Percentiles rank a stretch among this genome's conserved stretches.
These are phyloP conservation scores for Pilatotrama ljubarskyi DNA, from an alignment of 768 basidiomycete species.

Conservation along the genomic window DNA sequence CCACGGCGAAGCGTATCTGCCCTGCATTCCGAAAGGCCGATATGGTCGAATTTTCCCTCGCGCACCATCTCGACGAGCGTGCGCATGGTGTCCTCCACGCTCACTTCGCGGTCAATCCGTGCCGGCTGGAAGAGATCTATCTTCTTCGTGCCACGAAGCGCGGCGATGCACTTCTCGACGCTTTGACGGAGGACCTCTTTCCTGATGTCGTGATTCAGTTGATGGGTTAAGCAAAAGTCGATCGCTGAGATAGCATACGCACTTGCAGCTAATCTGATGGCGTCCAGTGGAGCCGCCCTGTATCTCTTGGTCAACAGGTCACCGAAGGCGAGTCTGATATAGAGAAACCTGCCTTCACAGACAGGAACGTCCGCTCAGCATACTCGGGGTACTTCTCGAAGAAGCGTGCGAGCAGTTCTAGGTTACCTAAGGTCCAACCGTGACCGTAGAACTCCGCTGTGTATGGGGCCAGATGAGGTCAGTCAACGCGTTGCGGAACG, in stretches of 20 bases:
- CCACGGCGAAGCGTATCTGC: slow-evolving; percentile 46
- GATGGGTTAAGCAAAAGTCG: background rate
- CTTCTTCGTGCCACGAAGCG: slow-evolving; percentile 50
- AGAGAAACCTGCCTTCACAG: slow-evolving; percentile 42
- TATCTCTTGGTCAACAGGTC: no score
- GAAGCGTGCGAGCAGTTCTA: slow-evolving; percentile 50
- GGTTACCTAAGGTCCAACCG: slow-evolving; percentile 41
- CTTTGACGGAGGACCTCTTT: slow-evolving; percentile 47
- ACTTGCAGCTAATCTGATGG: background rate
- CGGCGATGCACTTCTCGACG: slow-evolving; percentile 42
- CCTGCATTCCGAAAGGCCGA: slow-evolving; percentile 56
- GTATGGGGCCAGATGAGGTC: background rate
- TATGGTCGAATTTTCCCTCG: slow-evolving; percentile 59
- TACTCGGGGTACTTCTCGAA: slow-evolving; percentile 46
- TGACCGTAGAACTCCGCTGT: slow-evolving; percentile 61
- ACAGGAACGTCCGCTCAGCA: slow-evolving; percentile 46
- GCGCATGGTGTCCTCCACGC: slow-evolving; percentile 39
- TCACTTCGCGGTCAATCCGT: slow-evolving; percentile 40
- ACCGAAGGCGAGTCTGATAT: background rate
- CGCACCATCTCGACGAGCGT: slow-evolving; percentile 44
- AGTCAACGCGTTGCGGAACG: no score
- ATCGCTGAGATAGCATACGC: background rate
- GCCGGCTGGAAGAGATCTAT: slow-evolving; percentile 61
- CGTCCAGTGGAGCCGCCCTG: background rate
- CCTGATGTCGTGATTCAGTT: slow-evolving; percentile 28